These are phyloP conservation scores for Backusella westeae DNA, from an alignment of 192 early-diverging fungal genomes.

Conservation along the genomic window DNA sequence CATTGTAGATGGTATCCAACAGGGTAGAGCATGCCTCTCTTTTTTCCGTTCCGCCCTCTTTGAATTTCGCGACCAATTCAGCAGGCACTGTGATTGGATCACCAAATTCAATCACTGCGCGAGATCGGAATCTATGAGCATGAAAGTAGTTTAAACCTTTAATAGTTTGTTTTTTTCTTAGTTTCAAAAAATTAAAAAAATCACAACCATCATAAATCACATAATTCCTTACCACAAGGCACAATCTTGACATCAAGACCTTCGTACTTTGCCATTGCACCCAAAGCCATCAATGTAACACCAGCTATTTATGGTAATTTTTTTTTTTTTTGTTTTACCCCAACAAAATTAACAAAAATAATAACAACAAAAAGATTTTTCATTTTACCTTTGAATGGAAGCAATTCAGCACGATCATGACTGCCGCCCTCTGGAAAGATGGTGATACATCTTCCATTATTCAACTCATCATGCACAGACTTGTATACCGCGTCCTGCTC, in stretches of 20 bases:
- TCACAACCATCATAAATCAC: background rate
- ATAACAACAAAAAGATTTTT: background rate
- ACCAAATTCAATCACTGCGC: conserved; percentile 98
- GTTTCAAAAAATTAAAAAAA: background rate
- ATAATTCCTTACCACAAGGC: conserved; percentile 54
- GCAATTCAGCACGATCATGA: conserved; percentile 94
- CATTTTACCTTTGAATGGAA: conserved; percentile 84
- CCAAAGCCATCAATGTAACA: conserved; percentile 82
- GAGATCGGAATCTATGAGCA: conserved; percentile 90
- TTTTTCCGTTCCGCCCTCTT: conserved; percentile 77
- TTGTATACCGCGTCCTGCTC: conserved; percentile 88
- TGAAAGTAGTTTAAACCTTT: conserved; percentile 94
- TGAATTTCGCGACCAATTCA: conserved; percentile 84
- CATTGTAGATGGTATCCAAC: conserved; percentile 76
- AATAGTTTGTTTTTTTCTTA: conserved; percentile 6
- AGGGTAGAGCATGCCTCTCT: conserved; percentile 78
- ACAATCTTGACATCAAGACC: conserved; percentile 90
- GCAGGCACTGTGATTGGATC: conserved; percentile 77
- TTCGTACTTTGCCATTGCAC: conserved; percentile 85
- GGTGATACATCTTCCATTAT: conserved; percentile 75
- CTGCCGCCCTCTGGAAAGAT: conserved; percentile 99
- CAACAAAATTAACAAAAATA: conserved; percentile 10
- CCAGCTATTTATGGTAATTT: conserved; percentile 50
- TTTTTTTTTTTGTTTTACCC: conserved; percentile 14
- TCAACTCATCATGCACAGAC: conserved; percentile 77